Evolutionary conservation across 179 eudicot species (phyloP), one percentile per base, ranked within the genome.

Genomic region (Silene vulgaris): DNA sequence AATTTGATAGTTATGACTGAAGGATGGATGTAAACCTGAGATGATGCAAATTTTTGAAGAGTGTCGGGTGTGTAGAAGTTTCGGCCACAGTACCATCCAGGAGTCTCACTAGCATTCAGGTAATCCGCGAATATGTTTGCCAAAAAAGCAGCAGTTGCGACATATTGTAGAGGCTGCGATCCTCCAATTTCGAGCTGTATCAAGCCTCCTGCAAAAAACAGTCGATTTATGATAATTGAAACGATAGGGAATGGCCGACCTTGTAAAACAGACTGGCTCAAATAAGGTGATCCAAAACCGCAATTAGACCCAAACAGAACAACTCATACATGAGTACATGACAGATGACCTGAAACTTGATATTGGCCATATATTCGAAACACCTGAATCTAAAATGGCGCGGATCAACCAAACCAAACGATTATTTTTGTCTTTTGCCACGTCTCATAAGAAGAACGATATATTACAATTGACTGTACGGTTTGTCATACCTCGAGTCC

Each of bases 61-160:
- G 30, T 77, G 8, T 68, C 70, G 1, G 57, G 0, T 13, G 81
- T 5, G 80, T 75, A 66, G 75, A 86, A 91, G 35, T 56, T 29
- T 65, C 83, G 71, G 68, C 88, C 91, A 40, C 97, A 91, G 60
- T 12, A 8, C 84, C 86, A 87, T 30, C 95, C 95, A 0, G 91
- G 85, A 71, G 59, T 77, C 0, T 37, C 81, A 0, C 80, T 79
- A 11, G 89, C 86, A 63, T 87, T 82, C 77, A 91, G 23, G 69
- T 90, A 91, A 81, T 91, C 93, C 35, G 76, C 87, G 65, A 65
- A 91, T 2, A 90, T 76, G 14, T 86, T 81, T 16, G 91, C 85
- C 72, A 91, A 56, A 72, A 90, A 90, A 7, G 91, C 91, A 6
- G 96, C 90, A 77, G 85, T 90, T 3, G 78, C 91, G 29, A 71